phyloP scores from a whole-genome alignment of 495 filamentous ascomycete species.

The Penicillium desertorum region DNA sequence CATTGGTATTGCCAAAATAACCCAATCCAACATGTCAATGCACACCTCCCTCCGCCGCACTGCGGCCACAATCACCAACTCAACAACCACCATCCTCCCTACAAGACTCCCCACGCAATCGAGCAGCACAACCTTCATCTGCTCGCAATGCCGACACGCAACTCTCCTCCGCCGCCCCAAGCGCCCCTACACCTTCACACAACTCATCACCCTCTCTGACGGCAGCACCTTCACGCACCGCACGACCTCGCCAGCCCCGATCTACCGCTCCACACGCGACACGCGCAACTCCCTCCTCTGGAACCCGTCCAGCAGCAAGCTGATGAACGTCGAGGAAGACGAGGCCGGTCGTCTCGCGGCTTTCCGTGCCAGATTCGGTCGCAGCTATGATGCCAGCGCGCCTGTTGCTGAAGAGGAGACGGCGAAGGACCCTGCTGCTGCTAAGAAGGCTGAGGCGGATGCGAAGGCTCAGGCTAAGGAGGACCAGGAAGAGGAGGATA shows the following conservation, averaged over 20 bases:
- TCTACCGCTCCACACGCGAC: slow-evolving; percentile 80
- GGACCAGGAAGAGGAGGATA: slow-evolving; percentile 53
- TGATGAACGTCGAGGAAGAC: slow-evolving; percentile 88
- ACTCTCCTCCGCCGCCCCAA: slow-evolving; percentile 84
- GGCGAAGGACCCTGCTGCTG: slow-evolving; percentile 32
- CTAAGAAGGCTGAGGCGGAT: slow-evolving; percentile 29
- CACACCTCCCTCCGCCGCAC: slow-evolving; percentile 46
- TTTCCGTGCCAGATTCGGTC: slow-evolving; percentile 81
- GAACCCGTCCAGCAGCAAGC: slow-evolving; percentile 76
- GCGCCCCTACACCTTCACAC: slow-evolving; percentile 94
- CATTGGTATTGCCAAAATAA: neutral
- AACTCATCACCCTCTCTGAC: slow-evolving; percentile 92
- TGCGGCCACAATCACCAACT: slow-evolving; percentile 34
- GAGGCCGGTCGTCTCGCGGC: slow-evolving; percentile 88
- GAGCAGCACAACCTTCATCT: slow-evolving; percentile 43
- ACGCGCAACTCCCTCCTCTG: slow-evolving; percentile 83
- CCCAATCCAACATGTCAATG: slow-evolving; percentile 36
- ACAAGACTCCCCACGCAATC: slow-evolving; percentile 26
- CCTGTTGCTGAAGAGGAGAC: slow-evolving; percentile 21
- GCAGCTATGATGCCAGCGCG: slow-evolving; percentile 70
- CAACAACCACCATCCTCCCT: slow-evolving; percentile 30
- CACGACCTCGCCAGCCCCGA: slow-evolving; percentile 77
- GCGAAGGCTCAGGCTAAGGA: slow-evolving; percentile 33
- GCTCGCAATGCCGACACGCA: slow-evolving; percentile 67
- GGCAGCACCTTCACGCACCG: slow-evolving; percentile 83